These are phyloP conservation scores for Phytophthora capsici DNA, from an alignment of 352 stramenopile genomes.

Conservation along the genomic window DNA sequence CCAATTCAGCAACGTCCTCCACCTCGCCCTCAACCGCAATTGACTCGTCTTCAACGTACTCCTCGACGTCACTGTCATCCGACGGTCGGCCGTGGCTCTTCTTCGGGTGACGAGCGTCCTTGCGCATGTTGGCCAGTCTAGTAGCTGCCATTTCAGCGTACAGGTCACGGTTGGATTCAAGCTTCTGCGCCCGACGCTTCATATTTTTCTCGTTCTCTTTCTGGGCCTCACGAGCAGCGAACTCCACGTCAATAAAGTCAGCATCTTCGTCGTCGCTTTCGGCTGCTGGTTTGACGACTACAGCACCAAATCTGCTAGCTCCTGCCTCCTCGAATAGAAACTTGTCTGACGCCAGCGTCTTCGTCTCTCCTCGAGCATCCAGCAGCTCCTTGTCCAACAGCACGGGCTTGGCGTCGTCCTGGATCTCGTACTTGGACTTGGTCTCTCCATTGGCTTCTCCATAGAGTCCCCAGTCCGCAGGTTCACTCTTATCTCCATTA, in stretches of 20 bases:
- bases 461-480: slow-evolving; percentile 66
- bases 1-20: slow-evolving; percentile 18
- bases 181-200: slow-evolving; percentile 61
- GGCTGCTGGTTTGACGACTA: slow-evolving; percentile 44
- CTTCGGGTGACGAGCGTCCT: slow-evolving; percentile 63
- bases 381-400: slow-evolving; percentile 71
- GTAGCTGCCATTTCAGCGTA: slow-evolving; percentile 78
- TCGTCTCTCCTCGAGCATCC: slow-evolving; percentile 27
- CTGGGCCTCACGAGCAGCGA: slow-evolving; percentile 45
- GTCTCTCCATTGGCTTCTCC: slow-evolving; percentile 33
- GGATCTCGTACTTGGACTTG: slow-evolving; percentile 55
- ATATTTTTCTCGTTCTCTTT: slow-evolving; percentile 66
- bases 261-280: slow-evolving; percentile 35
- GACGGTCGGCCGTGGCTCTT: slow-evolving; percentile 33
- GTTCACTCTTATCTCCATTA: slow-evolving; percentile 43
- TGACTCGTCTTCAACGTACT: slow-evolving; percentile 31
- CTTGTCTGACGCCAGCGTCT: slow-evolving; percentile 51
- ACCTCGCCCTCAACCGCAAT: slow-evolving; percentile 28
- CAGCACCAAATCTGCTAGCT: slow-evolving; percentile 55
- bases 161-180: slow-evolving; percentile 75
- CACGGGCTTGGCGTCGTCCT: slow-evolving; percentile 42
- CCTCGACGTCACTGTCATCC: slow-evolving; percentile 35
- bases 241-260: slow-evolving; percentile 64
- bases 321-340: slow-evolving; percentile 70
- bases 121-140: slow-evolving; percentile 63